Evolutionary conservation across 2,329 filamentous ascomycete species (phyloP).

Genomic region (Pseudofabraea citricarpa): DNA sequence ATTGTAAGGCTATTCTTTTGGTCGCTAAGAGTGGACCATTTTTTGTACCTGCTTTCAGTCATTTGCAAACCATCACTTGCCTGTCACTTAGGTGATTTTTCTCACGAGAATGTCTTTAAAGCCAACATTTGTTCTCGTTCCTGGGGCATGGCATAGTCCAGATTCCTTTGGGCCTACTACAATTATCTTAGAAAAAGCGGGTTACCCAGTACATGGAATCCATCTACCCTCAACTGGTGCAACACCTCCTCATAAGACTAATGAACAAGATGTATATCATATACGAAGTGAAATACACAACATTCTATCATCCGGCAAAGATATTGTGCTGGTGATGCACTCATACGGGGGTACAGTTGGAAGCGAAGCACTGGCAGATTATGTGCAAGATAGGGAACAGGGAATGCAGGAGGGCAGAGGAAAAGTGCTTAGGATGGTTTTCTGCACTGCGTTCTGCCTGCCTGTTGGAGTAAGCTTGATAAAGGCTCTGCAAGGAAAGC

Average conservation of each 20-base stretch:
- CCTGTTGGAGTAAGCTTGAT: constrained; percentile 14
- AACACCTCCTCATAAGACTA: constrained; percentile 11
- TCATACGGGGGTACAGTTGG: constrained; percentile 34
- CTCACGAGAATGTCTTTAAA: constrained; percentile 11
- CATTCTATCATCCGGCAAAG: constrained; percentile 32
- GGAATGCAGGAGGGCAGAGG: constrained; percentile 31
- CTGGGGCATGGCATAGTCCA: constrained; percentile 19
- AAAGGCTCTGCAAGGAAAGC: constrained; percentile 5
- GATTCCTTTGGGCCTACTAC: constrained; percentile 16
- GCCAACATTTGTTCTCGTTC: constrained; percentile 21
- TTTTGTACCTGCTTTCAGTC: too few relatives aligned
- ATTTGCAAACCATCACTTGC: neutral
- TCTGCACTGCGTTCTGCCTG: constrained; percentile 12
- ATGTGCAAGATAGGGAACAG: constrained; percentile 16
- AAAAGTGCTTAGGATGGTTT: constrained; percentile 22
- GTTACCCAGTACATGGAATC: constrained; percentile 15
- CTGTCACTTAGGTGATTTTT: too few relatives aligned
- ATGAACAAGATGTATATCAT: constrained; percentile 31
- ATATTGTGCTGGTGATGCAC: constrained; percentile 34
- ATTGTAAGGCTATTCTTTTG: too few relatives aligned
- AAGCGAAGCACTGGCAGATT: constrained; percentile 30
- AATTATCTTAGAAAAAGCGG: constrained; percentile 11
- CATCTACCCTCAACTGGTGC: constrained; percentile 14
- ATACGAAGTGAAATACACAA: constrained; percentile 27
- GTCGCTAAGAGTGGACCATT: too few relatives aligned